These are phyloP conservation scores for Sugiyamaella paludigena DNA, from an alignment of 1,139 yeast species.

Conservation along the genomic window DNA sequence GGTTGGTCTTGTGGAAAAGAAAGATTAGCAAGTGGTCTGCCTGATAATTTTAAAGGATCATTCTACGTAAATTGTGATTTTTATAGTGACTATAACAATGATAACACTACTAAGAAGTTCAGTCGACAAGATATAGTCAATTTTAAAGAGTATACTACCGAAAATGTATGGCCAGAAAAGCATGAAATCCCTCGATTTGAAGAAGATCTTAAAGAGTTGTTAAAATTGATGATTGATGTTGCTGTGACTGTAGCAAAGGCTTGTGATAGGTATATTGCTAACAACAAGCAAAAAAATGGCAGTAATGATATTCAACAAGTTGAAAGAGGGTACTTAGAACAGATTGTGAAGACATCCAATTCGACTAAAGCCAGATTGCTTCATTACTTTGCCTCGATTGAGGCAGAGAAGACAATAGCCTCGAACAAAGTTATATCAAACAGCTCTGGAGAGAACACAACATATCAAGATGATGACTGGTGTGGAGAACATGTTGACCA, in stretches of 20 bases:
- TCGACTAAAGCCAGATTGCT: constrained; percentile 60
- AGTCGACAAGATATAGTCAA: constrained; percentile 34
- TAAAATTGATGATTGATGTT: constrained; percentile 50
- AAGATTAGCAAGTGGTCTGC: constrained; percentile 41
- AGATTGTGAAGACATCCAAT: constrained; percentile 50
- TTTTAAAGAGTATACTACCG: constrained; percentile 47
- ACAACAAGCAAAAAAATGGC: constrained; percentile 1
- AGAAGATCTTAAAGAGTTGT: constrained; percentile 34
- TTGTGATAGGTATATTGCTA: constrained; percentile 47
- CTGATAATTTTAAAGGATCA: constrained; percentile 58
- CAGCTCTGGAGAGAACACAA: too few species aligned
- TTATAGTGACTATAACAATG: constrained; percentile 39
- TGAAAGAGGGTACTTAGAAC: constrained; percentile 43
- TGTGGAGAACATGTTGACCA: constrained; percentile 68
- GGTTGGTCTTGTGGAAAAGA: constrained; percentile 72
- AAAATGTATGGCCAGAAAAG: constrained; percentile 61
- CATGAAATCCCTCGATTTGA: constrained; percentile 30
- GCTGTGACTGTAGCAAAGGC: constrained; percentile 52
- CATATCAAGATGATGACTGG: constrained; percentile 42
- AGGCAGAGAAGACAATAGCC: constrained; percentile 5
- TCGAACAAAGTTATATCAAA: too few species aligned
- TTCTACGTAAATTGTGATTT: constrained; percentile 62
- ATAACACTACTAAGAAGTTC: constrained; percentile 33
- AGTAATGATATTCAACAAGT: constrained; percentile 29
- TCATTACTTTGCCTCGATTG: constrained; percentile 47